These are phyloP conservation scores for Capsicum chinense DNA, from an alignment of 257 asterid genomes.

Conservation along the genomic window DNA sequence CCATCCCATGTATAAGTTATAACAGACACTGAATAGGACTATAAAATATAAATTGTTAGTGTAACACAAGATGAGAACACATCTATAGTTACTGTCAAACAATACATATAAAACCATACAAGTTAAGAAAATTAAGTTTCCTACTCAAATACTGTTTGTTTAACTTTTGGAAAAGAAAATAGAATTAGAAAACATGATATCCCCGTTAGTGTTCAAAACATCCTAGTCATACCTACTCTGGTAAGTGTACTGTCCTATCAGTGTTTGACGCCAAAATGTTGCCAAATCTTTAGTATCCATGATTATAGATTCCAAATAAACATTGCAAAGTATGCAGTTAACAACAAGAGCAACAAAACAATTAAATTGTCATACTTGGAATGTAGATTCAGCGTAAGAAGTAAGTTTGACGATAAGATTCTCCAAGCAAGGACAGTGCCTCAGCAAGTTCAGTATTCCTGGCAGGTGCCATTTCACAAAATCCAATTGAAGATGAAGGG, in stretches of 20 bases:
- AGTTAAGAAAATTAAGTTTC: too few species aligned
- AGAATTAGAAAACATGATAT: not conserved
- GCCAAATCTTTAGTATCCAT: not conserved
- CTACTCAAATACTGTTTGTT: too few species aligned
- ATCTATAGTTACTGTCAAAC: too few species aligned
- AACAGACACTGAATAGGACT: too few species aligned
- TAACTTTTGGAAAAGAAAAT: too few species aligned
- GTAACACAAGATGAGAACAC: too few species aligned
- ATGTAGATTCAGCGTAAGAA: constrained; percentile 16
- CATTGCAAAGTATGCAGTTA: not conserved
- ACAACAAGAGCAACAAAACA: not conserved
- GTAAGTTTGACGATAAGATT: constrained; percentile 26
- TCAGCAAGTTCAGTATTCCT: constrained; percentile 32
- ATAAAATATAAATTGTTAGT: too few species aligned
- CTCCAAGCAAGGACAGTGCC: constrained; percentile 36
- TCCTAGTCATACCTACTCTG: not conserved
- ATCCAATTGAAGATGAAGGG: constrained; percentile 1
- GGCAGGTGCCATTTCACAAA: constrained; percentile 41
- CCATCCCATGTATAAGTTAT: not conserved
- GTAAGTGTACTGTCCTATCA: not conserved
- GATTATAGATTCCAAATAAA: not conserved
- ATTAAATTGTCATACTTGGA: not conserved
- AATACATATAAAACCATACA: too few species aligned
- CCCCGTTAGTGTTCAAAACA: not conserved
- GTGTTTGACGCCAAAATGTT: constrained; percentile 17